phyloP scores from a whole-genome alignment of 306 rosid species.

The Cyamopsis tetragonoloba region DNA sequence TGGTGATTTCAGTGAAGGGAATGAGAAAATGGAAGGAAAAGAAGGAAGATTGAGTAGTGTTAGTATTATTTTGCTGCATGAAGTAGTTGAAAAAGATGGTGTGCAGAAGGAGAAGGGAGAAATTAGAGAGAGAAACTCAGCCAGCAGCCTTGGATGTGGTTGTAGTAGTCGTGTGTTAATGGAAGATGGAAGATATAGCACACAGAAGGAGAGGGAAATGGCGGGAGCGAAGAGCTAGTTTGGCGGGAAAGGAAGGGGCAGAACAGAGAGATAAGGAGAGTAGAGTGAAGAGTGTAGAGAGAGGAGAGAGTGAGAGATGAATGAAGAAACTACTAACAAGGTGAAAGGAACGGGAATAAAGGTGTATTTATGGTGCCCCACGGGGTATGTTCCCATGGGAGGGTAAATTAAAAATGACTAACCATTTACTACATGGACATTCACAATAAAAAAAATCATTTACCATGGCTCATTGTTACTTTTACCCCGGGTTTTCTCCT shows the following conservation, averaged over 20 bases:
- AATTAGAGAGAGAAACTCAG: too few species aligned
- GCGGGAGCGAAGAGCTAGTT: background rate
- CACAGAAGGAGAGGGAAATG: too few species aligned
- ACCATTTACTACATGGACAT: too few species aligned
- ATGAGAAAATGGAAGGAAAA: background rate
- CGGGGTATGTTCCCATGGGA: slow-evolving; percentile 5
- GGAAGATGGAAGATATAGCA: too few species aligned
- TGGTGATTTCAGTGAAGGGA: background rate
- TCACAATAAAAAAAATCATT: too few species aligned
- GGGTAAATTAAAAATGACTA: too few species aligned
- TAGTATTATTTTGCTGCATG: background rate
- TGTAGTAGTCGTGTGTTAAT: too few species aligned
- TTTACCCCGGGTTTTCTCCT: too few species aligned
- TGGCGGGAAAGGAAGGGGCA: slow-evolving; percentile 41
- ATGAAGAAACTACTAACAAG: background rate
- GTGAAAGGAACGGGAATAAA: background rate
- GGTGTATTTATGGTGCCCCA: slow-evolving; percentile 31
- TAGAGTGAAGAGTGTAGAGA: background rate
- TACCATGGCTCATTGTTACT: too few species aligned
- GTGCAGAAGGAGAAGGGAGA: background rate
- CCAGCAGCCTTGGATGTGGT: too few species aligned
- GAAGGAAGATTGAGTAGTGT: background rate
- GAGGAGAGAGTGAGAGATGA: background rate
- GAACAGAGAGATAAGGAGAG: background rate
- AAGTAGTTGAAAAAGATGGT: background rate